Evolutionary conservation across 2,329 filamentous ascomycete species (phyloP).

Genomic region (Ascochyta koolunga): DNA sequence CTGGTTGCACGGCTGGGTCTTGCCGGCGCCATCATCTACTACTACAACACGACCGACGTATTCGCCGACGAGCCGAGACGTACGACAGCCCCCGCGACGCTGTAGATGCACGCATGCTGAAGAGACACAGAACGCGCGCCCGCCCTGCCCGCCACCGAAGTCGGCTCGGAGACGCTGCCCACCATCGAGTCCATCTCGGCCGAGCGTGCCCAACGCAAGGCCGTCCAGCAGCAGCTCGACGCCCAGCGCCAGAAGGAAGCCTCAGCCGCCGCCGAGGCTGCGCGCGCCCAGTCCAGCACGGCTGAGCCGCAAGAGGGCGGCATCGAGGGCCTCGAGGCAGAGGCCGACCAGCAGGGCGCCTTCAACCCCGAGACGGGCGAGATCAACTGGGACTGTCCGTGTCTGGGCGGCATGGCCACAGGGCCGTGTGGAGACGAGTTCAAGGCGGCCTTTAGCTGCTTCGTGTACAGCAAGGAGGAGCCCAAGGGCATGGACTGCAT

Average conservation of each 20-base stretch:
- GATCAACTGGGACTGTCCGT: slow-evolving; percentile 99
- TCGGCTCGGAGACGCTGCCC: slow-evolving; percentile 49
- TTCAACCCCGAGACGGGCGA: slow-evolving; percentile 99
- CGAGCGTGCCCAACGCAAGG: slow-evolving; percentile 47
- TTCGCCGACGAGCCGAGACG: slow-evolving; percentile 84
- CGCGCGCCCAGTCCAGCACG: slow-evolving; percentile 19
- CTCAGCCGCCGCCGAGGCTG: slow-evolving; percentile 9
- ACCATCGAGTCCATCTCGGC: slow-evolving; percentile 54
- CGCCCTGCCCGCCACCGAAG: slow-evolving; percentile 48
- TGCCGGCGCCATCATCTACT: slow-evolving; percentile 81
- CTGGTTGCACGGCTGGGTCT: slow-evolving; percentile 74
- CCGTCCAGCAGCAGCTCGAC: slow-evolving; percentile 38
- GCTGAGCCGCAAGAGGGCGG: slow-evolving; percentile 34
- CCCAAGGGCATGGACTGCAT: slow-evolving; percentile 98
- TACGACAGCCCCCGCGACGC: slow-evolving; percentile 54
- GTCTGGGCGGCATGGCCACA: slow-evolving; percentile 94
- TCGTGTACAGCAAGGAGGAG: slow-evolving; percentile 92
- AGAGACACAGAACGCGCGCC: slow-evolving; percentile 27
- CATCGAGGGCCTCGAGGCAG: slow-evolving; percentile 71
- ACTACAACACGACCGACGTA: slow-evolving; percentile 86
- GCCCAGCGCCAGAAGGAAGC: slow-evolving; percentile 32
- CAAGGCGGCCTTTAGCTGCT: slow-evolving; percentile 95
- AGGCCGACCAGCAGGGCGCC: slow-evolving; percentile 84
- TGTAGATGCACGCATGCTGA: neutral
- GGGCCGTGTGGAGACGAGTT: slow-evolving; percentile 96